Evolutionary conservation across 768 basidiomycete species (phyloP), one percentile per base, ranked within the genome.

Genomic region (Cyclocybe cylindracea): DNA sequence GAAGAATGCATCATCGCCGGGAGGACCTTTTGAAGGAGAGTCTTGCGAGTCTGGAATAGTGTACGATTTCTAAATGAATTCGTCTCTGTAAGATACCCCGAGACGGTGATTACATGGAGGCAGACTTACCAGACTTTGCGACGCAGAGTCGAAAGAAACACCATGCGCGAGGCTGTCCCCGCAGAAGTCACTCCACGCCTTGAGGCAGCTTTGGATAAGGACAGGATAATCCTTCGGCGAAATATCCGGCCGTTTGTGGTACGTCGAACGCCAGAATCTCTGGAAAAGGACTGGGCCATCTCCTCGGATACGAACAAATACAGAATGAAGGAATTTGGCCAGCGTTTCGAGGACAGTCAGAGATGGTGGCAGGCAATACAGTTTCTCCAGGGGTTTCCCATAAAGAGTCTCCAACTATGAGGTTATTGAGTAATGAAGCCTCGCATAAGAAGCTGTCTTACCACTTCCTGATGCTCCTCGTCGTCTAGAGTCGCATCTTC

Each of bases 231-330:
- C 50, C 0, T 56, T 37, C 44, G 61, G 63, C 29, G 77, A 71
- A 32, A 75, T 67, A 24, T 64, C 63, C 34, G 61, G 63, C 7
- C 70, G 68, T n/a, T 66, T 66, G 33, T 80, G 76, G 59, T 82
- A 85, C 3, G 80, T 80, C 36, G 66, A 65, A n/a, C 71, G 72
- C 85, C 85, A 87, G 61, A 82, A 87, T 2, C 63, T 66, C 55
- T 74, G 71, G 53, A 87, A 87, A 1, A 78, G 74, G 5, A 77
- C 58, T 1, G 82, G 78, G 0, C 81, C 84, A 14, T 73, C 66
- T 7, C 78, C 76, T 0, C 78, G 75, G 29, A 79, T 71, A 18
- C 71, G 77, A 4, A 67, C 50, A 56, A 86, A 86, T 0, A 77
- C 77, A 2, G 83, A 78, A 10, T 68, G 64, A 2, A 87, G 65